These are phyloP conservation scores for Clathrus columnatus DNA, from an alignment of 768 basidiomycete species.

Conservation along the genomic window DNA sequence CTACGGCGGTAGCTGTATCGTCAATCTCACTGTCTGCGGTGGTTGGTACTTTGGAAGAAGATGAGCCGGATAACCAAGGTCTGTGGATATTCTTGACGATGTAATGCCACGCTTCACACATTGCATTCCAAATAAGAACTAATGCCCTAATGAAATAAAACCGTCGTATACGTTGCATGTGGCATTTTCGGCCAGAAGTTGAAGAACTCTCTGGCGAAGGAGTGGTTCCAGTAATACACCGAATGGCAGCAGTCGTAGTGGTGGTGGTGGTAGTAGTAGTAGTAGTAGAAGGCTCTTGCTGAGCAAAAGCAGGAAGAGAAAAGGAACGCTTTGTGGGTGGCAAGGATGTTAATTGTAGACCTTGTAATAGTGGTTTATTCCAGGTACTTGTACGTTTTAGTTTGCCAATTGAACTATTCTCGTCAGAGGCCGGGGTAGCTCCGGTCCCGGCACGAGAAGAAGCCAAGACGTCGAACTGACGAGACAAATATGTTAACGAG, in stretches of 20 bases:
- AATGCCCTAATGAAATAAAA: conserved; percentile 67
- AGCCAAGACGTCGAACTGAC: conserved; percentile 72
- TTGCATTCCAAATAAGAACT: conserved; percentile 57
- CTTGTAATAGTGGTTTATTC: conserved; percentile 28
- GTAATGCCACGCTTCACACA: conserved; percentile 44
- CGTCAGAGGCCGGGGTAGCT: conserved; percentile 40
- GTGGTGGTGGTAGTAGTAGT: conserved; percentile 13
- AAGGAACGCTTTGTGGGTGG: conserved; percentile 46
- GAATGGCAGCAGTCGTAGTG: conserved; percentile 13
- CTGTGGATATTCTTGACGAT: conserved; percentile 4
- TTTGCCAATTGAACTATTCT: conserved; percentile 15
- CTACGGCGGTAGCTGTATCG: conserved; percentile 22
- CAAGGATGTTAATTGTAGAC: conserved; percentile 10
- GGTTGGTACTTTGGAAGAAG: conserved; percentile 26
- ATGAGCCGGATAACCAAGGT: conserved; percentile 18
- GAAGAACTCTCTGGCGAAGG: conserved; percentile 4
- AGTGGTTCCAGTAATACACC: conserved; percentile 13
- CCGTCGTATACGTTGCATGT: conserved; percentile 36
- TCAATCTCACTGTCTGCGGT: conserved; percentile 13
- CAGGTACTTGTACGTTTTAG: conserved; percentile 46
- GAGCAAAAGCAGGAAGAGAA: conserved; percentile 50
- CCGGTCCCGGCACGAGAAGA: conserved; percentile 43
- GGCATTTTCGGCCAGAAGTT: conserved; percentile 31
- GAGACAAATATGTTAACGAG: conserved; percentile 71
- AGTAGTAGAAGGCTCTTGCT: conserved; percentile 10